Conservation (phyloP, 148 eudicot genomes). For the Rheum nobile region DNA sequence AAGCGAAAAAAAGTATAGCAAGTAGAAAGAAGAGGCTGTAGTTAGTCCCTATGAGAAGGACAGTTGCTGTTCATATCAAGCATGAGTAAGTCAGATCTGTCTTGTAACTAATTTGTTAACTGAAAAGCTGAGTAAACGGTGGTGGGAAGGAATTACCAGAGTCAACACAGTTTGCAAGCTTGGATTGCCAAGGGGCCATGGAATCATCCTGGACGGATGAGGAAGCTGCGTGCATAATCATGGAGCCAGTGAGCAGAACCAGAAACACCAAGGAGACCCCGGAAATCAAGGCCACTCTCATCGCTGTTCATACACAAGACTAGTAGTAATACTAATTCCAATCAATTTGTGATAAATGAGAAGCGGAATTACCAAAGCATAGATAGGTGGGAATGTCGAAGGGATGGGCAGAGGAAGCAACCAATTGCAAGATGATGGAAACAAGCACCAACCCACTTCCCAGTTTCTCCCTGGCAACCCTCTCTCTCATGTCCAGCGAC, state of each 20-base stretch:
- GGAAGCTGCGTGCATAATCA: conserved; percentile 15
- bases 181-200: neutral
- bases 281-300: neutral
- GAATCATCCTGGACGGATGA: conserved; percentile 6
- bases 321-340: neutral
- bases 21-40: neutral
- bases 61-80: conserved; percentile 1
- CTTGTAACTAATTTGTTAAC: neutral
- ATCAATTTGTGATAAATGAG: too few relatives aligned
- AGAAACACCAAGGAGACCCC: conserved; percentile 3
- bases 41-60: neutral
- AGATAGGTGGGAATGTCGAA: neutral
- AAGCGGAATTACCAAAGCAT: neutral
- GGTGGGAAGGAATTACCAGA: conserved; percentile 14
- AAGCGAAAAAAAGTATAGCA: neutral
- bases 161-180: conserved; percentile 13
- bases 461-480: conserved; percentile 42
- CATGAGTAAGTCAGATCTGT: neutral
- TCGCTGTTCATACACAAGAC: neutral
- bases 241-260: neutral
- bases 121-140: neutral
- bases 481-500: conserved; percentile 47
- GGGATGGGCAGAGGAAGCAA: conserved; percentile 10
- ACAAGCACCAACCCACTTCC: conserved; percentile 43
- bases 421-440: conserved; percentile 38